Evolutionary conservation across 768 basidiomycete species (phyloP), one percentile per base, ranked within the genome.

Genomic region (Leccinum subgranulosum): DNA sequence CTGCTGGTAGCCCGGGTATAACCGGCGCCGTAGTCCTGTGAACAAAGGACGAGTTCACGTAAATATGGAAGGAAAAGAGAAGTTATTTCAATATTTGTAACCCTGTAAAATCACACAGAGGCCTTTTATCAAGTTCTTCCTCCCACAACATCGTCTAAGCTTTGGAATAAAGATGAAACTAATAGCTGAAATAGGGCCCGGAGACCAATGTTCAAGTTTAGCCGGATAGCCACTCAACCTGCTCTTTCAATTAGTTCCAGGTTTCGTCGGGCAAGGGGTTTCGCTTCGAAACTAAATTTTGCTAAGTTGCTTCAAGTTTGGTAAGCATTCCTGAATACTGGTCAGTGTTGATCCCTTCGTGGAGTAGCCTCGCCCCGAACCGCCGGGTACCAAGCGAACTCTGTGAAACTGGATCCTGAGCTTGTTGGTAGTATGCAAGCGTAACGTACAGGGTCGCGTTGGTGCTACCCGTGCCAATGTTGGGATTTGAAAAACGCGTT

Each of bases 1-100:
- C 82, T 17, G 88, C 90, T 11, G 89, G 90, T 15, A 84, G 84
- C 63, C 90, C 90, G 2, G 90, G 90, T 5, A 79, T 70, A 54
- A 69, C 77, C 15, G 85, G 76, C 31, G 58, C 75, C 6, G 68
- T 74, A 2, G 58, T 41, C 62, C 47, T 57, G 62, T 68, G 55
- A 74, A 66, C 29, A 47, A 49, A 48, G 49, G 51, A 50, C 25
- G 45, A 45, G 19, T 49, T 49, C n/a, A 49, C n/a, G 49, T 49
- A 31, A 29, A 49, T 29, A 21, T 29, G 49, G 6, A 31, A 31
- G n/a, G 11, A 25, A 27, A 47, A 27, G n/a, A n/a, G 28, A 29
- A 9, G n/a, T 29, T 21, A 12, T 33, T 23, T 23, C 23, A 23
- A 23, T 23, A 23, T 23, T 45, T 59, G 64, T 52, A 51, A 34